Percentiles rank a stretch among this genome's conserved stretches.
Conservation (phyloP, 176 grass and related monocot species). For the Zizania latifolia region DNA sequence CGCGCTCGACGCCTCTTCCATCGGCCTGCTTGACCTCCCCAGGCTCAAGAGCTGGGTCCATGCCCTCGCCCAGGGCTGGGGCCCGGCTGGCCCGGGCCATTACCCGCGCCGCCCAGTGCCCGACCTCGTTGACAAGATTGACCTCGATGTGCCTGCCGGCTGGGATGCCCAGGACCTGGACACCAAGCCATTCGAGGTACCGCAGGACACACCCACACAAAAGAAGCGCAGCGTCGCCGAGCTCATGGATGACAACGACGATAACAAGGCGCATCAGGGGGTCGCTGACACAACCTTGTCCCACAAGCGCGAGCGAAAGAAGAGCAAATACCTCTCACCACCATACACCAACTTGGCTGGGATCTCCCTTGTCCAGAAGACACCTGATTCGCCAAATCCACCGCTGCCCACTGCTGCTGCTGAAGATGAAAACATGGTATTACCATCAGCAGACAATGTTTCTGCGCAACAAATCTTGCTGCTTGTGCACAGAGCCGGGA, state of each 20-base stretch:
- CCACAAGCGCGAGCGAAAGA: conserved; percentile 57
- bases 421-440: conserved; percentile 1
- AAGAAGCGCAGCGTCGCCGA: neutral
- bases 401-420: neutral
- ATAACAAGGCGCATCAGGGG: neutral
- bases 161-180: neutral
- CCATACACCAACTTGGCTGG: conserved; percentile 46
- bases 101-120: conserved; percentile 19
- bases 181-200: neutral
- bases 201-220: neutral
- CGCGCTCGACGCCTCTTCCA: conserved; percentile 22
- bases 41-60: conserved; percentile 49
- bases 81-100: conserved; percentile 22
- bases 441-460: neutral
- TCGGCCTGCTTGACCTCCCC: conserved; percentile 32
- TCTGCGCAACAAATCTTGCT: conserved; percentile 22
- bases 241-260: neutral
- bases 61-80: conserved; percentile 45
- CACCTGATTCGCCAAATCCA: neutral
- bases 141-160: conserved; percentile 56
- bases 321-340: conserved; percentile 79
- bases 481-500: conserved; percentile 18
- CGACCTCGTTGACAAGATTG: conserved; percentile 70
- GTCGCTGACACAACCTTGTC: neutral
- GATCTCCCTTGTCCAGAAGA: neutral